Base-by-base conservation (phyloP, 495 filamentous ascomycete genomes). In the Daldinia vernicosa region DNA sequence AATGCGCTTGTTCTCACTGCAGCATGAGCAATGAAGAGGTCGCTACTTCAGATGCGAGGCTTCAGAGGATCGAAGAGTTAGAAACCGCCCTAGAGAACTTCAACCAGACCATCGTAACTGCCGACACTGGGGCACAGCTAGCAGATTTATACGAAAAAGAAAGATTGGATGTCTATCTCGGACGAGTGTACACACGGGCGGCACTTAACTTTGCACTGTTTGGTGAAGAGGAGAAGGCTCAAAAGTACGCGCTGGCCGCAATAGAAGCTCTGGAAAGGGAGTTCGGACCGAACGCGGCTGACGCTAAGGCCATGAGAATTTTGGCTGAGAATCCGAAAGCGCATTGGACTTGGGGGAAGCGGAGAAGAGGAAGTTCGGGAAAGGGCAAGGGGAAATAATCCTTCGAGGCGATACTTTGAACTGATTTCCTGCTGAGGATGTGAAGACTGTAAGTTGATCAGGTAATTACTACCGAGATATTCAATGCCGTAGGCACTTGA, bases 201-300 rank as follows among this genome's bases (percentile, higher is more conserved):
- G 82, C 82, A 45, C 68, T 84, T 14, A 77, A 83, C 47, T 79
- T 75, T 43, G 75, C 78, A n/a, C 76, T 82, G 35, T 81, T 82
- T 62, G 82, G 78, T 22, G 60, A 78, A 47, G 78, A 80, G 58
- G 71, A 70, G n/a, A 72, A 74, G 66, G 75, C 81, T 7, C 63
- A 37, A 2, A 64, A 72, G 53, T 81, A 78, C 64, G 82, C 81
- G 9, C 9, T 3, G 1, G 40, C 65, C 30, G 82, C 81, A 19
- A 75, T 54, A 1, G 78, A 69, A 5, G 80, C 79, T 11, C 17
- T 83, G 22, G 67, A 71, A 43, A 75, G 78, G 19, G 82, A 84
- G 74, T 69, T 59, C 1, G 82, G 82, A 0, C 54, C 66, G 1
- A 17, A 66, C 0, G 70, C 74, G 0, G 70, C 33, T 14, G 80